These are phyloP conservation scores for Mangifera indica DNA, from an alignment of 345 rosid genomes.

Conservation along the genomic window DNA sequence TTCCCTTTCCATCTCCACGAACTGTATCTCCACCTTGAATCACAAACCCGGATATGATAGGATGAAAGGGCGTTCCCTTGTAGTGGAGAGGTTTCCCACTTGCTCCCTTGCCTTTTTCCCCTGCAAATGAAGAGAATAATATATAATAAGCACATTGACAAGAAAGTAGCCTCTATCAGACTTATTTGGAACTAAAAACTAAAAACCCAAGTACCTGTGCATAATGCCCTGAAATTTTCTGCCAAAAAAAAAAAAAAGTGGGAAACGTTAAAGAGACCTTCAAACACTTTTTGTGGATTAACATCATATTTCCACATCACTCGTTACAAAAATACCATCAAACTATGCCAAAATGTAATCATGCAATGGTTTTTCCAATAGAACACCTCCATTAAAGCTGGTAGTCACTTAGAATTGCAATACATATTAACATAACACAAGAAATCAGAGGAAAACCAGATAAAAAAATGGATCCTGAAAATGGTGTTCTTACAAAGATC, in stretches of 20 bases:
- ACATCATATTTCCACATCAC: background rate
- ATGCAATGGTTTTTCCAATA: background rate
- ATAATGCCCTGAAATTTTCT: conserved; percentile 96
- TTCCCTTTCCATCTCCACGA: conserved; percentile 73
- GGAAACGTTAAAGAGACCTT: background rate
- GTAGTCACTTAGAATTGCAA: background rate
- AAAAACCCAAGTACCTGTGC: conserved; percentile 65
- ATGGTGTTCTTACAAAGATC: background rate
- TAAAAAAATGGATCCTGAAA: background rate
- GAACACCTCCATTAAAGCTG: background rate
- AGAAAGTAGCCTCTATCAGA: background rate
- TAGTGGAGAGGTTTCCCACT: conserved; percentile 67
- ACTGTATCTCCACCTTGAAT: conserved; percentile 93
- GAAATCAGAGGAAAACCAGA: background rate
- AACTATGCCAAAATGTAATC: conserved; percentile 4
- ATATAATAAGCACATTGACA: background rate
- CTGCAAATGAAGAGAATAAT: conserved; percentile 31
- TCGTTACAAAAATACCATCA: background rate
- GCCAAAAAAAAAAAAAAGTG: conserved; percentile 28
- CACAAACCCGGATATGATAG: conserved; percentile 88
- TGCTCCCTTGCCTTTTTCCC: conserved; percentile 62
- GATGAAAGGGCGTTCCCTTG: conserved; percentile 87
- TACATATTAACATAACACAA: background rate
- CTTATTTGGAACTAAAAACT: conserved; percentile 1
- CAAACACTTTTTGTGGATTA: background rate